Evolutionary conservation across 2,329 filamentous ascomycete genomes (phyloP).

Genomic region (Beauveria medogensis): DNA sequence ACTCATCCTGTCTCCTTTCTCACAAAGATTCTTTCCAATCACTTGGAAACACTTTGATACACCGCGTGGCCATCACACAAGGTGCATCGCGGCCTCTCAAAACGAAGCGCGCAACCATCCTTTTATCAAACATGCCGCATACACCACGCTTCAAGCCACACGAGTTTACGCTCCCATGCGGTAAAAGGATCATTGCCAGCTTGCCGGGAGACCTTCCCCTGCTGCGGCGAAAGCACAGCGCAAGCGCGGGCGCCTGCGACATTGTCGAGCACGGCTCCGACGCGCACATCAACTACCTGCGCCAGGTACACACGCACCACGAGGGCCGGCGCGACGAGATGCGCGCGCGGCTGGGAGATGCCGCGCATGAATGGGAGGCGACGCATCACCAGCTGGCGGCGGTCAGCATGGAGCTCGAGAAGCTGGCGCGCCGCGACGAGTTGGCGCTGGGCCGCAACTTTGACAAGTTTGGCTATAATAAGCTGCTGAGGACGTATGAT

Average conservation of each 20-base stretch:
- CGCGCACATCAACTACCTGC: conserved; percentile 38
- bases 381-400: conserved; percentile 44
- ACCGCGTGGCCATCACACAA: too few relatives aligned
- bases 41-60: too few relatives aligned
- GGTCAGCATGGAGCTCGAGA: conserved; percentile 44
- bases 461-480: conserved; percentile 54
- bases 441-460: conserved; percentile 53
- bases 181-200: conserved; percentile 48
- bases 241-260: conserved; percentile 35
- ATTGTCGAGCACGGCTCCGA: conserved; percentile 49
- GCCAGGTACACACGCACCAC: conserved; percentile 45
- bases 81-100: too few relatives aligned
- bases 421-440: conserved; percentile 42
- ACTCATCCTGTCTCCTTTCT: too few relatives aligned
- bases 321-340: conserved; percentile 38
- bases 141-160: conserved; percentile 15
- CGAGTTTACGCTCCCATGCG: conserved; percentile 48
- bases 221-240: conserved; percentile 35
- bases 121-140: background rate
- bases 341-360: conserved; percentile 37
- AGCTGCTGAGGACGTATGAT: conserved; percentile 44
- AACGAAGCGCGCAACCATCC: too few relatives aligned
- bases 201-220: conserved; percentile 46
- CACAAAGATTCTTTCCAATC: too few relatives aligned
- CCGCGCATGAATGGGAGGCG: conserved; percentile 49